Base-by-base conservation (phyloP, 768 basidiomycete species). In the Pleurotus salmoneostramineus region DNA sequence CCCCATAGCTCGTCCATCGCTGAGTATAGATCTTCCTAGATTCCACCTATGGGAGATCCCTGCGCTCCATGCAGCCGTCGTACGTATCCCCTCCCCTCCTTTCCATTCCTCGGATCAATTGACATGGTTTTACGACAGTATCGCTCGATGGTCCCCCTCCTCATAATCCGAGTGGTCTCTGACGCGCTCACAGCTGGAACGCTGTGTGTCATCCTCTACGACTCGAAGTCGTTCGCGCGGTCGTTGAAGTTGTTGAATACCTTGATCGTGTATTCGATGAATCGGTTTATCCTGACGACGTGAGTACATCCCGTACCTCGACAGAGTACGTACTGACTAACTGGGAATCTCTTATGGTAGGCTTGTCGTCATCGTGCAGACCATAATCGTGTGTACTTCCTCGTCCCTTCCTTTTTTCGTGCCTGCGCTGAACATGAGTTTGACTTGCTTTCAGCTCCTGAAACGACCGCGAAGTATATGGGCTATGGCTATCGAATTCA, bases 11-110 rank as follows among this genome's bases (percentile, higher is more conserved):
- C 21, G 21, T 27, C 21, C 21, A 27, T 1, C 6, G 37, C 37
- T 8, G 8, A n/a, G 37, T 3, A 40, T 40, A 10, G 37, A 40
- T n/a, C n/a, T 12, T 21, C 5, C 5, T 15, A 54, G 51, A 27
- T 54, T 54, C 37, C n/a, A 37, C 43, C 36, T 54, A 36, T 54
- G 51, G 51, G 36, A 54, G n/a, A 15, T 54, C 15, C 37, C 43
- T 14, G 36, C 27, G 5, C 37, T 54, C 8, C 51, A 54, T 14
- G 51, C 27, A 27, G 21, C 36, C 12, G 51, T 54, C 4, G 51
- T 54, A 42, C 51, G 51, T 54, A 8, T 4, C 11, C 10, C 7
- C 35, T n/a, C 17, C 17, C 15, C 51, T 6, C 32, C 10, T 40
- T 40, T 35, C n/a, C n/a, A n/a, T n/a, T n/a, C n/a, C 14, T 33